Evolutionary conservation across 2,329 filamentous ascomycete genomes (phyloP).

Genomic region (Triangularia setosa): DNA sequence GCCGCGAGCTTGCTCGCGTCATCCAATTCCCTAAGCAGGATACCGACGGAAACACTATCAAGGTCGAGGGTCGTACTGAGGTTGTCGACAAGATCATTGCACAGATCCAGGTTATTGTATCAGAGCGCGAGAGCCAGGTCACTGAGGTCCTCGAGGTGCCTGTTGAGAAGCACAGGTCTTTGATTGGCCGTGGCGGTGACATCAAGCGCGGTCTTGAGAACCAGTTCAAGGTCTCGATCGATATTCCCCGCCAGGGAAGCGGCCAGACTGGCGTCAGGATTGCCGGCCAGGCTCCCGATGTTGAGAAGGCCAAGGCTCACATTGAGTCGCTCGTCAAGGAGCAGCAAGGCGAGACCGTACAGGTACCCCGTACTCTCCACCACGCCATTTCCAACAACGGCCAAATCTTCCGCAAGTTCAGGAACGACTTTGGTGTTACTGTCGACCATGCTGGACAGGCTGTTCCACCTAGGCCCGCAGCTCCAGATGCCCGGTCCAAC

Average conservation of each 20-base stretch:
- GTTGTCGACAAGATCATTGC: slow-evolving; percentile 86
- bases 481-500: slow-evolving; percentile 46
- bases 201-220: slow-evolving; percentile 79
- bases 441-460: slow-evolving; percentile 85
- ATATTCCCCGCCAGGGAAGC: slow-evolving; percentile 86
- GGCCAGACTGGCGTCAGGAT: slow-evolving; percentile 83
- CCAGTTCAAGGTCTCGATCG: slow-evolving; percentile 80
- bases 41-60: slow-evolving; percentile 76
- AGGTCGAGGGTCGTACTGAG: slow-evolving; percentile 76
- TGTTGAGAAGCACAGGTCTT: slow-evolving; percentile 79
- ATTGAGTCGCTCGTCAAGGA: slow-evolving; percentile 76
- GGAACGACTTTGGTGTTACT: slow-evolving; percentile 80
- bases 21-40: slow-evolving; percentile 94
- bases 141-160: slow-evolving; percentile 77
- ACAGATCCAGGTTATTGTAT: slow-evolving; percentile 75
- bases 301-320: slow-evolving; percentile 83
- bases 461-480: slow-evolving; percentile 65
- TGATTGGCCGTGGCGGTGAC: slow-evolving; percentile 91
- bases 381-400: slow-evolving; percentile 84
- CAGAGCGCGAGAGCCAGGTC: slow-evolving; percentile 79
- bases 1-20: slow-evolving; percentile 77
- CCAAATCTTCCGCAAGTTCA: slow-evolving; percentile 86
- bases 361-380: slow-evolving; percentile 78
- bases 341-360: slow-evolving; percentile 82
- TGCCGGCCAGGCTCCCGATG: slow-evolving; percentile 70